These are phyloP conservation scores for Aspergillus kassunensis DNA, from an alignment of 495 filamentous ascomycete genomes.

Conservation along the genomic window DNA sequence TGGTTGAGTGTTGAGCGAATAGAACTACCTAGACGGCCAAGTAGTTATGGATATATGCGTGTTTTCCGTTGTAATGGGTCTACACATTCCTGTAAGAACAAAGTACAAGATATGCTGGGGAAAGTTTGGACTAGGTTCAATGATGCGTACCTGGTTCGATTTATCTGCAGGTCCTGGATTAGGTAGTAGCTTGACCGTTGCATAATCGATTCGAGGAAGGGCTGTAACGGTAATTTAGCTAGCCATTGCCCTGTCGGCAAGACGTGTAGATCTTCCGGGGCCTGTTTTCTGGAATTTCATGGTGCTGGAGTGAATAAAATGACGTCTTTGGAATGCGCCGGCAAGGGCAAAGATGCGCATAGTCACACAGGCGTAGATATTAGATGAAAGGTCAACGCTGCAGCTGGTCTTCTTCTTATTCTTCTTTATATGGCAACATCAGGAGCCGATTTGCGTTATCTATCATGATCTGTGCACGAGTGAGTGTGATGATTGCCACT, in stretches of 20 bases:
- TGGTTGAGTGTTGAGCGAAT: not conserved
- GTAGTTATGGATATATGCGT: constrained; percentile 4
- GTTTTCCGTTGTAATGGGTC: not conserved
- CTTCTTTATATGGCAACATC: no score
- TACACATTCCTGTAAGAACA: constrained; percentile 13
- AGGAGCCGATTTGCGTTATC: no score
- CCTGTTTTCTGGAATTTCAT: constrained; percentile 1
- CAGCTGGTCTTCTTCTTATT: no score
- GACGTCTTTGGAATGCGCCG: constrained; percentile 19
- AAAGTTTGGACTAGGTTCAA: constrained; percentile 2
- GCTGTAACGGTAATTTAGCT: not conserved
- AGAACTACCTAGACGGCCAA: no score
- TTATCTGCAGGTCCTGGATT: not conserved
- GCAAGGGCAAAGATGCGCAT: no score
- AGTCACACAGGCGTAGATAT: constrained; percentile 4
- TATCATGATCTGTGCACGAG: constrained; percentile 16
- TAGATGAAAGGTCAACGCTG: no score
- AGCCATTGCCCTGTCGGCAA: not conserved
- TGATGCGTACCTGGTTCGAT: constrained; percentile 3
- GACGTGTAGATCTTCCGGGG: not conserved
- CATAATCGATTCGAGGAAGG: not conserved
- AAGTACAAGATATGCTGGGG: not conserved
- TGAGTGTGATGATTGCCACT: constrained; percentile 5
- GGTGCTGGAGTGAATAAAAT: constrained; percentile 18
- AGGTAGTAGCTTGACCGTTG: not conserved